These are phyloP conservation scores for Xylariales sp. DNA, from an alignment of 2,329 filamentous ascomycete species.

Conservation along the genomic window DNA sequence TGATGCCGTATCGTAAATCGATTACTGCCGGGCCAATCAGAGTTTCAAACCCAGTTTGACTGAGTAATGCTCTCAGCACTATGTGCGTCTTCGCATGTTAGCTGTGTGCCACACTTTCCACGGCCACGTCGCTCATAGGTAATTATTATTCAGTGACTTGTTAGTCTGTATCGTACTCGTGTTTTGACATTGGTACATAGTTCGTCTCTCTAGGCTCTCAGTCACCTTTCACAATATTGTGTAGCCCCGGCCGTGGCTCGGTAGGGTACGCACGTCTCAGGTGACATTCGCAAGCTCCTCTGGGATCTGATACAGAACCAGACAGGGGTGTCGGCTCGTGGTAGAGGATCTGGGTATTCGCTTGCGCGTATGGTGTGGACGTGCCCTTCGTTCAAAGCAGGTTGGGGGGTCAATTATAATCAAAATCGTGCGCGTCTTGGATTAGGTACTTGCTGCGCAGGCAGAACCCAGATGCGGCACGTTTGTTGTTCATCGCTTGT, in stretches of 20 bases:
- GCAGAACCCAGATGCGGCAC: neutral
- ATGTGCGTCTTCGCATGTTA: constrained; percentile 2
- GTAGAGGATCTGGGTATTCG: neutral
- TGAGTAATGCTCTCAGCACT: constrained; percentile 5
- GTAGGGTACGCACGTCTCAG: too few species aligned
- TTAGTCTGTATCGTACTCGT: too few species aligned
- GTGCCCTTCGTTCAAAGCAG: neutral
- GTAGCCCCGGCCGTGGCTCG: too few species aligned
- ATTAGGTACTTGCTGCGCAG: neutral
- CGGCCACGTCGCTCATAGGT: too few species aligned
- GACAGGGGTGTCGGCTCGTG: neutral
- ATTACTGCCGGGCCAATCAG: constrained; percentile 1
- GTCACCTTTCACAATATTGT: neutral
- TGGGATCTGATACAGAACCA: neutral
- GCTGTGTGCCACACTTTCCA: neutral
- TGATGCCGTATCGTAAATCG: neutral
- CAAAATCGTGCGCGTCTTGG: too few species aligned
- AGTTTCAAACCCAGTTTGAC: neutral
- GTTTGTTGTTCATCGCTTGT: neutral
- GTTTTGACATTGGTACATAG: too few species aligned
- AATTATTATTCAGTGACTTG: too few species aligned
- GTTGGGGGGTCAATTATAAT: too few species aligned
- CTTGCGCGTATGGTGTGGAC: neutral
- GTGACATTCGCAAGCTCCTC: neutral
- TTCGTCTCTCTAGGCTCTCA: neutral